Conservation (phyloP, 116 monocot species). For the Papilionanthe hybrid region DNA sequence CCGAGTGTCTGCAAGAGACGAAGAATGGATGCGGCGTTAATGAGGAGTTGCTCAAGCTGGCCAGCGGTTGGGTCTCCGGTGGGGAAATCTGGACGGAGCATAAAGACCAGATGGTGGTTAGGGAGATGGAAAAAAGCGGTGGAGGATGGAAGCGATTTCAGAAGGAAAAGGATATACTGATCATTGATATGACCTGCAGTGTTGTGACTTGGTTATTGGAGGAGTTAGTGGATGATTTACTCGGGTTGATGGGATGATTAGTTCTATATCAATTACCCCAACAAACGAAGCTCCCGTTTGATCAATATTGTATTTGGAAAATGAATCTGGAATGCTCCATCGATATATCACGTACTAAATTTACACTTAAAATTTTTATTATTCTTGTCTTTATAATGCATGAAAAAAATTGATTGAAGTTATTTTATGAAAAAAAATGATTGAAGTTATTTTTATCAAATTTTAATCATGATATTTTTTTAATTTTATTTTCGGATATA, state of each 20-base stretch:
- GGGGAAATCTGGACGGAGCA: background rate
- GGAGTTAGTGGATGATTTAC: slow-evolving; percentile 21
- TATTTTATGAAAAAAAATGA: too few relatives aligned
- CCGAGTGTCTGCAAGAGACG: background rate
- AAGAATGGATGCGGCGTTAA: background rate
- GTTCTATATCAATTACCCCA: too few relatives aligned
- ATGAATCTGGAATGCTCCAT: too few relatives aligned
- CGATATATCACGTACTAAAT: too few relatives aligned
- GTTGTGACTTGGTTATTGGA: slow-evolving; percentile 19
- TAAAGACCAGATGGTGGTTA: background rate
- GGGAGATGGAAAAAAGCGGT: slow-evolving; percentile 23
- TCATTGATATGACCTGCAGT: slow-evolving; percentile 8
- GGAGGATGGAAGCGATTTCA: slow-evolving; percentile 28
- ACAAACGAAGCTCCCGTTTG: too few relatives aligned
- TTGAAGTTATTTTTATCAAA: too few relatives aligned
- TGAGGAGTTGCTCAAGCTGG: slow-evolving; percentile 7
- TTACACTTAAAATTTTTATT: too few relatives aligned
- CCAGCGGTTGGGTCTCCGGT: slow-evolving; percentile 22
- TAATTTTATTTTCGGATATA: too few relatives aligned
- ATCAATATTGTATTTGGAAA: too few relatives aligned
- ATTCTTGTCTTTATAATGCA: too few relatives aligned
- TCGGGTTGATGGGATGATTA: background rate
- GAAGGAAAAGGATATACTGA: slow-evolving; percentile 14
- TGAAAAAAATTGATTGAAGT: too few relatives aligned
- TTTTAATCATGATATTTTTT: too few relatives aligned